phyloP scores from a whole-genome alignment of 768 basidiomycete genomes.

The Suillus cothurnatus region DNA sequence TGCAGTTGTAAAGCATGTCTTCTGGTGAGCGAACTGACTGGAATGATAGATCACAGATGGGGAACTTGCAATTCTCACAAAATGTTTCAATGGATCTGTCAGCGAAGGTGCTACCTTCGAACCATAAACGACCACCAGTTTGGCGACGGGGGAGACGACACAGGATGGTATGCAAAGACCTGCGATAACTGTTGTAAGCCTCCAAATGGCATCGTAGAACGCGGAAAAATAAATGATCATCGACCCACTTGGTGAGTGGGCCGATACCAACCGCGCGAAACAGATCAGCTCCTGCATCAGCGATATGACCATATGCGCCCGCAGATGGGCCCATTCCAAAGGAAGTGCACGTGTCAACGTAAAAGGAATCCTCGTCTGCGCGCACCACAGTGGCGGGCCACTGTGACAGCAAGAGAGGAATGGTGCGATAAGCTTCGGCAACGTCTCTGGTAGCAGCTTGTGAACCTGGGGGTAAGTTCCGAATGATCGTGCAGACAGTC shows the following conservation, averaged over 20 bases:
- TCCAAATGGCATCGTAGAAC: fast-evolving
- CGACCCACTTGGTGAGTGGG: background rate
- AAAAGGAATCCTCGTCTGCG: background rate
- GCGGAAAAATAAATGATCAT: background rate
- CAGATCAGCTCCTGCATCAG: slow-evolving; percentile 1
- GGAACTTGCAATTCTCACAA: background rate
- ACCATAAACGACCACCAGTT: too few relatives aligned
- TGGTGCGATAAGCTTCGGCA: background rate
- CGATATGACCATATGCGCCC: background rate
- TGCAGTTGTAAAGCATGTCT: fast-evolving
- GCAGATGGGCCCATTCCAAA: background rate
- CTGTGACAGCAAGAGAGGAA: background rate
- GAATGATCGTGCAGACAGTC: background rate
- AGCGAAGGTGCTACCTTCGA: too few relatives aligned
- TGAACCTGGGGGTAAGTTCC: background rate
- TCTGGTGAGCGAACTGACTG: too few relatives aligned
- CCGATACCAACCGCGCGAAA: background rate
- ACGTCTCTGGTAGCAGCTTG: background rate
- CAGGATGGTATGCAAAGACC: background rate
- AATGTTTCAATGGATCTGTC: too few relatives aligned
- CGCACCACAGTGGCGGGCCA: background rate
- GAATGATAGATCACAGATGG: background rate
- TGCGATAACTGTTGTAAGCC: background rate
- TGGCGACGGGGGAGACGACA: background rate
- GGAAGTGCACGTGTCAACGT: background rate